These are phyloP conservation scores for Cyclotella cryptica DNA, from an alignment of 108 stramenopile species.

Conservation along the genomic window DNA sequence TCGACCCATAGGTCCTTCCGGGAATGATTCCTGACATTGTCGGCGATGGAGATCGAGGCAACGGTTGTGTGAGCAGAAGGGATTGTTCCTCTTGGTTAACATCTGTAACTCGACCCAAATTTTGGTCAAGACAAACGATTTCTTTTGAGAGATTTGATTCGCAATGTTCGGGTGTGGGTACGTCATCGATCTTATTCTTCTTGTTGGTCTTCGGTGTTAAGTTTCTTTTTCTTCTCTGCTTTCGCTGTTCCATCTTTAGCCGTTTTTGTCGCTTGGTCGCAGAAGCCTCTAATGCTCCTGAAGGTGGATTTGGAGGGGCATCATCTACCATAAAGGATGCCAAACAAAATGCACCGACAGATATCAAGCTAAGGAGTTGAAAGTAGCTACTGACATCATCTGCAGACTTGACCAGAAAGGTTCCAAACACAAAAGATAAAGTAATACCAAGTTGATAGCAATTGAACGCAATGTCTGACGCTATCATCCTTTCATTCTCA, in stretches of 20 bases:
- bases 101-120: background rate
- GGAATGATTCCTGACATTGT: background rate
- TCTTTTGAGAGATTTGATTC: background rate
- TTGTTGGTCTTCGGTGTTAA: background rate
- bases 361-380: conserved; percentile 70
- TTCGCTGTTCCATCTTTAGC: background rate
- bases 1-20: background rate
- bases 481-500: conserved; percentile 75
- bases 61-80: background rate
- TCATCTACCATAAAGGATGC: conserved; percentile 78
- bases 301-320: conserved; percentile 82
- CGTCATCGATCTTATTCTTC: background rate
- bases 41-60: conserved; percentile 1
- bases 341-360: conserved; percentile 68
- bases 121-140: background rate
- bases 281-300: conserved; percentile 64
- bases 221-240: background rate
- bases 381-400: conserved; percentile 77
- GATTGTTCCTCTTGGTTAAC: background rate
- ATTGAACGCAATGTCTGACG: conserved; percentile 78
- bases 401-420: conserved; percentile 57
- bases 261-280: conserved; percentile 27
- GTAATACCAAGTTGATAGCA: conserved; percentile 86
- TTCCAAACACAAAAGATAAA: conserved; percentile 82
- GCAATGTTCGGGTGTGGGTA: no score